Evolutionary conservation across 768 basidiomycete species (phyloP), one percentile per base, ranked within the genome.

Genomic region (Neoboletus subvelutipes): DNA sequence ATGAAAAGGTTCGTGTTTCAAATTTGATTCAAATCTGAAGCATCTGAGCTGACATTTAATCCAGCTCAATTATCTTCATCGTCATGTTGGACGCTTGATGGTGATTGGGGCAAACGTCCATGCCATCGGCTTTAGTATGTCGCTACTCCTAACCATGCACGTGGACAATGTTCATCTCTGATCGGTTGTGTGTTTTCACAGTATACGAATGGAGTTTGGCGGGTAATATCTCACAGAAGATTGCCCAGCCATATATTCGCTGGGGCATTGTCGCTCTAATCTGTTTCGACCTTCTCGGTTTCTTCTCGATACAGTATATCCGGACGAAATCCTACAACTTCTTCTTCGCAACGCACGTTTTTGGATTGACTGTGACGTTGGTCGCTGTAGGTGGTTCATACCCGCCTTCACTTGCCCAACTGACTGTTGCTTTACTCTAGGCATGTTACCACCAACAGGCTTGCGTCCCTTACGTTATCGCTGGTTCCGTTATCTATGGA

Each of bases 41-140:
- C 10, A 45, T 52, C 6, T n/a, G 18, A 26, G n/a, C 49, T 50
- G 31, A 61, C 12, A 33, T 52, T 40, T 40, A 33, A n/a, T 39
- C 18, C 50, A 88, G 86, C 75, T 91, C 53, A 91, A 91, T 71
- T 90, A 79, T 69, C 69, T 92, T 11, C 90, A 93, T 70, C 84
- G 91, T 24, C 86, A 84, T 67, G 72, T 79, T 4, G 90, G 87
- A 12, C 73, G 79, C 22, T 68, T 87, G 47, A 67, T 87, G 29
- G 78, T 87, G 22, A 61, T 88, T 22, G 80, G 80, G 22, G 77
- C 76, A 6, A 83, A 88, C 54, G 67, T 87, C 24, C 88, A 90
- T 64, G 72, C 78, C 3, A 50, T 87, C 15, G 80, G 82, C 20
- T 84, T 77, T 57, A 72, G 87, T 83, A 67, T 55, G 80, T 78